Percentiles rank a stretch among this genome's conserved stretches.
Conservation (phyloP, 75 land plant genomes). For the Azolla pinnata region DNA sequence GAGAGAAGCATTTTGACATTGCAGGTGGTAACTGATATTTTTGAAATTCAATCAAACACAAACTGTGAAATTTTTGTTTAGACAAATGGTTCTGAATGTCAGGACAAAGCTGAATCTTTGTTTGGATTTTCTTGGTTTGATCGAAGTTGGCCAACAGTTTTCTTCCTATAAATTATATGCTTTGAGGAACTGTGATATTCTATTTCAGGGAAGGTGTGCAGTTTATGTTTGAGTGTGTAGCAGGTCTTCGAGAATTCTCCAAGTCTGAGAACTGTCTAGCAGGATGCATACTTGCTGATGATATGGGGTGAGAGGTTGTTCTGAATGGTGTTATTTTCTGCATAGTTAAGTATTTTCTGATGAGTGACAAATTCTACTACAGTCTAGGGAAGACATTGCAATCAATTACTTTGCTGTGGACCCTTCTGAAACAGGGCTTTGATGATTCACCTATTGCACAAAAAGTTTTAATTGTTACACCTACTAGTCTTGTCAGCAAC, state of each 20-base stretch:
- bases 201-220: slow-evolving; percentile 91
- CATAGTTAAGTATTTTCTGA: not conserved
- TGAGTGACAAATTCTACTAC: too few species aligned
- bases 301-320: slow-evolving; percentile 68
- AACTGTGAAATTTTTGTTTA: too few species aligned
- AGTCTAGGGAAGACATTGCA: slow-evolving; percentile 96
- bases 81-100: too few species aligned
- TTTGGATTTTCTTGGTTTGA: not conserved
- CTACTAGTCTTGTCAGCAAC: slow-evolving; percentile 95
- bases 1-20: too few species aligned
- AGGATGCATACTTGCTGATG: slow-evolving; percentile 98
- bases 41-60: too few species aligned
- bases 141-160: not conserved
- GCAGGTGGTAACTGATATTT: too few species aligned
- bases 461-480: slow-evolving; percentile 80
- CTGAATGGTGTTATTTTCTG: not conserved
- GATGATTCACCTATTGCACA: slow-evolving; percentile 92
- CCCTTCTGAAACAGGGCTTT: slow-evolving; percentile 86
- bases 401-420: slow-evolving; percentile 83
- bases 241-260: slow-evolving; percentile 55
- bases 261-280: slow-evolving; percentile 29
- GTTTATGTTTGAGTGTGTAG: slow-evolving; percentile 96
- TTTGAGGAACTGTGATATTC: too few species aligned
- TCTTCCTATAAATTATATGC: too few species aligned
- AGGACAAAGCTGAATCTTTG: not conserved